phyloP scores from a whole-genome alignment of 192 early-diverging fungal species.

The Coemansia sp. region DNA sequence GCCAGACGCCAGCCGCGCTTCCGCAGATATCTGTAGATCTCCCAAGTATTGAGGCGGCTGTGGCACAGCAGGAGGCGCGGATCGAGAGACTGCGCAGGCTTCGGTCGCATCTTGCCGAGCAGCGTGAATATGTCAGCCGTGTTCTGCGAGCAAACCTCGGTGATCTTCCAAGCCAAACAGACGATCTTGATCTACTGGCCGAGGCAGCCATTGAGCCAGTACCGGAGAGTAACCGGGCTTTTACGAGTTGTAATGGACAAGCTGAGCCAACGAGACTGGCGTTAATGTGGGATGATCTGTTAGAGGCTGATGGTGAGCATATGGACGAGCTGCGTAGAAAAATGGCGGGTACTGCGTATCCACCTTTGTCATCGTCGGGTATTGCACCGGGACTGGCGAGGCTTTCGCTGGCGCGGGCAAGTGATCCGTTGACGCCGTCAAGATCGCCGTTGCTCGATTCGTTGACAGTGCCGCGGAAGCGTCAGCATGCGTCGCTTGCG shows the following conservation, averaged over 20 bases:
- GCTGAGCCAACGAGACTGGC: constrained; percentile 16
- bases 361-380: neutral
- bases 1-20: neutral
- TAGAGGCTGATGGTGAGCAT: constrained; percentile 8
- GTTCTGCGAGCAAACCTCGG: neutral
- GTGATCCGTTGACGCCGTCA: neutral
- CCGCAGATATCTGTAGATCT: constrained; percentile 6
- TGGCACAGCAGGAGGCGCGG: constrained; percentile 16
- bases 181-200: no score
- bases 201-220: constrained; percentile 1
- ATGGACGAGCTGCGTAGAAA: constrained; percentile 4
- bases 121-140: constrained; percentile 6
- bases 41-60: constrained; percentile 3
- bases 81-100: constrained; percentile 29
- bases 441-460: neutral
- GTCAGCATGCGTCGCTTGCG: neutral
- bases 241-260: constrained; percentile 2
- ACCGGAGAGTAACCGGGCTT: neutral
- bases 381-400: neutral
- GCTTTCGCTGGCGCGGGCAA: constrained; percentile 11
- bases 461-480: neutral
- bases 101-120: constrained; percentile 31
- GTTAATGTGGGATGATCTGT: constrained; percentile 21
- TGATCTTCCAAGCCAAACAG: neutral
- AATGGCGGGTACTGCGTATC: neutral